phyloP scores from a whole-genome alignment of 2,329 filamentous ascomycete genomes.

The Paramyrothecium roridum region DNA sequence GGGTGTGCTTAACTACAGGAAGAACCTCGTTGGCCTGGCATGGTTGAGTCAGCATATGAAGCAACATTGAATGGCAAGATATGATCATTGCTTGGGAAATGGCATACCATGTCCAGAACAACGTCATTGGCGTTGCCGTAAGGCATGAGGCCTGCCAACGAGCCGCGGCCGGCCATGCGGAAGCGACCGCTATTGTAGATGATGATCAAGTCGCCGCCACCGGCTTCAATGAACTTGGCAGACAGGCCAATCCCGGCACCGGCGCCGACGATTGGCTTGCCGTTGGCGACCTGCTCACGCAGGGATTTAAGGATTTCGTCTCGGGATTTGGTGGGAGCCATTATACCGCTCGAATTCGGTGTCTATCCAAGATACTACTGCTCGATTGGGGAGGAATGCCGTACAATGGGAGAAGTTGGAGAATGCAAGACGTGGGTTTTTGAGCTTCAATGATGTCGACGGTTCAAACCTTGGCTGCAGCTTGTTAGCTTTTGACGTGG shows the following conservation, averaged over 20 bases:
- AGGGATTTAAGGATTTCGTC: conserved; percentile 54
- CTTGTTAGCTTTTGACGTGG: no score
- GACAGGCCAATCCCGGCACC: conserved; percentile 69
- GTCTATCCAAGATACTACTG: no score
- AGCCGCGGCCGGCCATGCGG: conserved; percentile 69
- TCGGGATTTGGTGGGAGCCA: conserved; percentile 56
- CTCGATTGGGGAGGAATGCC: no score
- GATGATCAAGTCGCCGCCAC: conserved; percentile 67
- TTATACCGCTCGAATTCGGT: conserved; percentile 19
- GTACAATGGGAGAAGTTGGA: no score
- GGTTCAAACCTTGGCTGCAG: no score
- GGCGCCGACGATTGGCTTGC: conserved; percentile 62
- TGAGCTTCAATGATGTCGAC: no score
- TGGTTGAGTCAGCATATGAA: background rate
- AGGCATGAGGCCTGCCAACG: conserved; percentile 67
- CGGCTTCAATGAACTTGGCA: conserved; percentile 67
- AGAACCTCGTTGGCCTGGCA: conserved; percentile 60
- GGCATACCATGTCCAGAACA: conserved; percentile 61
- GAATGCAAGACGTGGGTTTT: no score
- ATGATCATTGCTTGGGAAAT: background rate
- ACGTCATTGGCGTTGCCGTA: conserved; percentile 70
- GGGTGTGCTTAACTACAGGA: conserved; percentile 59
- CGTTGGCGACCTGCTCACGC: conserved; percentile 48
- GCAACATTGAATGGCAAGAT: background rate
- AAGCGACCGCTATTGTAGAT: conserved; percentile 72